These are phyloP conservation scores for Boletus tomentosulus DNA, from an alignment of 768 basidiomycete species.

Conservation along the genomic window DNA sequence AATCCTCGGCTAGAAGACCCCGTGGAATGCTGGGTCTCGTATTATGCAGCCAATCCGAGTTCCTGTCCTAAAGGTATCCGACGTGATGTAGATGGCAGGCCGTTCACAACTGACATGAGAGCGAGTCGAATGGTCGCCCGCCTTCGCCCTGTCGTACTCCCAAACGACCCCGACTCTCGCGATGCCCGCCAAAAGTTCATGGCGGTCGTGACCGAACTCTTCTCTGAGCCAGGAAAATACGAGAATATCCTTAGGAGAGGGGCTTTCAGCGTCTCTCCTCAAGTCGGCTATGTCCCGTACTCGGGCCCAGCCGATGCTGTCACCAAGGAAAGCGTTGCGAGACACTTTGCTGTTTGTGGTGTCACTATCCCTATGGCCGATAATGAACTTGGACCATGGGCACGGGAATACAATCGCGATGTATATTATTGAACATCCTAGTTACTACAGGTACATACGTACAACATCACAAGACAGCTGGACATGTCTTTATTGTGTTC, in stretches of 20 bases:
- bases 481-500: constrained; percentile 24
- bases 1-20: constrained; percentile 47
- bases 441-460: constrained; percentile 14
- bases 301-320: constrained; percentile 27
- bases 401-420: constrained; percentile 32
- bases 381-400: constrained; percentile 38
- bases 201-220: constrained; percentile 37
- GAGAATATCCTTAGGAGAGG: constrained; percentile 34
- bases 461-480: constrained; percentile 20
- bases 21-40: constrained; percentile 43
- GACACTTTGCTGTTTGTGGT: constrained; percentile 42
- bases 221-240: constrained; percentile 40
- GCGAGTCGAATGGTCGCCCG: constrained; percentile 47
- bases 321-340: constrained; percentile 33
- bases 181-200: constrained; percentile 39
- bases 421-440: constrained; percentile 21
- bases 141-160: constrained; percentile 38
- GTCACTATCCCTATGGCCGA: constrained; percentile 34
- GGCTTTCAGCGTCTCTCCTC: constrained; percentile 33
- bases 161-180: constrained; percentile 30
- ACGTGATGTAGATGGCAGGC: constrained; percentile 34
- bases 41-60: constrained; percentile 39
- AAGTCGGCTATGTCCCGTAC: constrained; percentile 30
- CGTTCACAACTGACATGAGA: constrained; percentile 40
- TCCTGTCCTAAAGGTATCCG: constrained; percentile 49